Conservation (phyloP, 2,329 filamentous ascomycete genomes). For the Calonectria honghensis region DNA sequence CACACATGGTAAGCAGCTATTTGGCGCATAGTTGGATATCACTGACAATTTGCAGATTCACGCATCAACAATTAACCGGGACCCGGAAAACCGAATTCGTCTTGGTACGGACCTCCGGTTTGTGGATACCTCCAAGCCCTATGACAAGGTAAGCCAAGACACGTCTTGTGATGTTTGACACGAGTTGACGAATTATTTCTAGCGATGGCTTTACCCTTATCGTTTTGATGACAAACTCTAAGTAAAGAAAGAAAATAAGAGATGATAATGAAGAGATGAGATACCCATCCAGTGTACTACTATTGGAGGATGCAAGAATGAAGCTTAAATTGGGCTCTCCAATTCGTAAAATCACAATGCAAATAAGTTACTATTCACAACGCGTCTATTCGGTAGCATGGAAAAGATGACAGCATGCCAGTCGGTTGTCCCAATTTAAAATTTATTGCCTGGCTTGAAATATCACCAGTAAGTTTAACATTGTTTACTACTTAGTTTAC, state of each 20-base stretch:
- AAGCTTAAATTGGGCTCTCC: background rate
- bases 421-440: too few species aligned
- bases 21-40: fast-evolving
- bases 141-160: slow-evolving; percentile 34
- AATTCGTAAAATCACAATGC: background rate
- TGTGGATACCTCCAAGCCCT: slow-evolving; percentile 41
- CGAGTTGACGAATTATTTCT: background rate
- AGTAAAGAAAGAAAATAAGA: background rate
- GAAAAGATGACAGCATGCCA: background rate
- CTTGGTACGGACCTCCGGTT: slow-evolving; percentile 46
- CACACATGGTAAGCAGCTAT: slow-evolving; percentile 42
- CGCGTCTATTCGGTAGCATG: background rate
- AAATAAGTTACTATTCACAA: background rate
- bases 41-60: slow-evolving; percentile 29
- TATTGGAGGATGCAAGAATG: background rate
- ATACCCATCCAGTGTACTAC: background rate
- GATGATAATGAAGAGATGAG: background rate
- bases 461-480: too few species aligned
- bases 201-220: slow-evolving; percentile 23
- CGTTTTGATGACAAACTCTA: slow-evolving; percentile 10
- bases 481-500: background rate
- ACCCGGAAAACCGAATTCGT: slow-evolving; percentile 38
- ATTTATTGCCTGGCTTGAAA: background rate
- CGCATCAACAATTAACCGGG: slow-evolving; percentile 43
- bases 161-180: too few species aligned